Percentiles rank a stretch among this genome's conserved stretches.
phyloP scores from a whole-genome alignment of 116 monocot species.

The Dioscorea cayenensis region DNA sequence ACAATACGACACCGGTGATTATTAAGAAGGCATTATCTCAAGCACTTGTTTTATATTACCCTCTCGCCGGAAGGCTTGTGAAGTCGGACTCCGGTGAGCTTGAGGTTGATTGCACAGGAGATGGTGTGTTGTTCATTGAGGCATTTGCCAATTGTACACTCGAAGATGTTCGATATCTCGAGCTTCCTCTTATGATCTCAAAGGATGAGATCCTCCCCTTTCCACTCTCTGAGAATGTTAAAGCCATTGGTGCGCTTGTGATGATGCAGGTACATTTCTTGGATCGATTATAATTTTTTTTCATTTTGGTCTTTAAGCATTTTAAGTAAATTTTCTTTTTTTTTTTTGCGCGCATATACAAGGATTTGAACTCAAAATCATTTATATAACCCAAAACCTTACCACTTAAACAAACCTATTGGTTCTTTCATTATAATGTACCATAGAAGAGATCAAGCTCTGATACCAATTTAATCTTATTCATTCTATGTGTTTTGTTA shows the following conservation, averaged over 20 bases:
- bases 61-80: constrained; percentile 27
- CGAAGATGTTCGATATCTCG: constrained; percentile 2
- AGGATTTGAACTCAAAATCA: too few species aligned
- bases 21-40: constrained; percentile 13
- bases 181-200: constrained; percentile 2
- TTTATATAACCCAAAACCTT: too few species aligned
- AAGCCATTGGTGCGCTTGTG: background rate
- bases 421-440: background rate
- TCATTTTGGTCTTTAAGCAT: too few species aligned
- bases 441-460: background rate
- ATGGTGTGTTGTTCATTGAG: constrained; percentile 32
- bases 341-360: too few species aligned
- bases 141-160: constrained; percentile 18
- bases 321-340: too few species aligned
- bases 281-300: too few species aligned
- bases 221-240: background rate
- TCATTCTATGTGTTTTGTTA: background rate
- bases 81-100: constrained; percentile 21
- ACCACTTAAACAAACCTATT: too few species aligned
- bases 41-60: constrained; percentile 25
- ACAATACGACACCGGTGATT: constrained; percentile 5
- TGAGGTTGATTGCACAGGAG: constrained; percentile 25
- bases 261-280: constrained; percentile 4
- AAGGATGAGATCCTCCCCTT: background rate
- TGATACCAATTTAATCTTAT: background rate